These are phyloP conservation scores for Euphrasia arctica DNA, from an alignment of 305 asterid genomes.

Conservation along the genomic window DNA sequence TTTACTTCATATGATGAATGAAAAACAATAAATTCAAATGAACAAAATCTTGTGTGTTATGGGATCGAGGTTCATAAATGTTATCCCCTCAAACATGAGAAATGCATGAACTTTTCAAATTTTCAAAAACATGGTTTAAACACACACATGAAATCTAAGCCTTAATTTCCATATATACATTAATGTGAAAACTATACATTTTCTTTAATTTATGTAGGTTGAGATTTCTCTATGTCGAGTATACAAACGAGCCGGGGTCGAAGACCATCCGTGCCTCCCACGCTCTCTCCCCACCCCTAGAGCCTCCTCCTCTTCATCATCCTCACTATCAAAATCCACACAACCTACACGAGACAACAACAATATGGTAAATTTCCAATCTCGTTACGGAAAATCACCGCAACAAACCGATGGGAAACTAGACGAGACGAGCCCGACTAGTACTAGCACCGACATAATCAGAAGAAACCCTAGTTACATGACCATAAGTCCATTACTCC, in stretches of 20 bases:
- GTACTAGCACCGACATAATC: conserved; percentile 28
- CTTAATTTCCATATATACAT: too few relatives aligned
- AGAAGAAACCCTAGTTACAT: conserved; percentile 28
- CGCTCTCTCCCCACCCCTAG: conserved; percentile 40
- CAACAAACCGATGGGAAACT: conserved; percentile 5
- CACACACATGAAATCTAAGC: background rate
- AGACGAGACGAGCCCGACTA: conserved; percentile 36
- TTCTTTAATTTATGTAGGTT: conserved; percentile 25
- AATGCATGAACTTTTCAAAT: background rate
- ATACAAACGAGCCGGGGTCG: conserved; percentile 70
- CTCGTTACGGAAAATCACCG: conserved; percentile 6
- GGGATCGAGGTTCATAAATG: conserved; percentile 18
- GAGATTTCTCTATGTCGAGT: conserved; percentile 78
- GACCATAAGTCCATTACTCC: conserved; percentile 23
- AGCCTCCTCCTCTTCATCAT: conserved; percentile 16
- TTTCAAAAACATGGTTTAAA: background rate
- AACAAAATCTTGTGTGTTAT: conserved; percentile 8
- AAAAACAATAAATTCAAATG: background rate
- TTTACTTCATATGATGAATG: conserved; percentile 26
- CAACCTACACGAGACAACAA: conserved; percentile 11
- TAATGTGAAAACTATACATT: too few relatives aligned
- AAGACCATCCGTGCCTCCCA: conserved; percentile 64
- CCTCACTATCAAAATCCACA: conserved; percentile 32
- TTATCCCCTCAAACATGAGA: conserved; percentile 23
- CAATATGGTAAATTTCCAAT: background rate